These are phyloP conservation scores for Lipomyces starkeyi DNA, from an alignment of 805 yeast genomes.

Conservation along the genomic window DNA sequence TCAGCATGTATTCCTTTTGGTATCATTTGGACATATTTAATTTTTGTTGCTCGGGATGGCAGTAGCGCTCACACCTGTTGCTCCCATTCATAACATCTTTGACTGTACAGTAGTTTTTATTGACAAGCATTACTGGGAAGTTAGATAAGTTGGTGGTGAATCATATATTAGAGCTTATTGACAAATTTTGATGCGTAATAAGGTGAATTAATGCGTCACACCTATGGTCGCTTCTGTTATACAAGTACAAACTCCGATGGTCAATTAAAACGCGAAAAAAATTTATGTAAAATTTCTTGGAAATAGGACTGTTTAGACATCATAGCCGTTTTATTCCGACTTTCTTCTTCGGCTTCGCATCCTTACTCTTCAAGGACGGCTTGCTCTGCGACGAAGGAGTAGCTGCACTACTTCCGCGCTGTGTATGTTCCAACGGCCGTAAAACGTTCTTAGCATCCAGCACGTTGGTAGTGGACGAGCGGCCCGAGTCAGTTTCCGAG, in stretches of 20 bases:
- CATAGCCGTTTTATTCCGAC: slow-evolving; percentile 30
- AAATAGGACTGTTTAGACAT: neutral
- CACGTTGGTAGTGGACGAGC: neutral
- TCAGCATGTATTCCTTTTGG: neutral
- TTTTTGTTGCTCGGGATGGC: neutral
- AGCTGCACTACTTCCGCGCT: slow-evolving; percentile 19
- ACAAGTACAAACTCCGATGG: neutral
- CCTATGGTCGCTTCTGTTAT: neutral
- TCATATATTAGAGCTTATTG: neutral
- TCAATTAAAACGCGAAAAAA: neutral
- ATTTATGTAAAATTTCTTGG: neutral
- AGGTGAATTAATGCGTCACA: neutral
- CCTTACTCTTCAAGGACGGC: slow-evolving; percentile 6
- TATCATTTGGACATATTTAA: neutral
- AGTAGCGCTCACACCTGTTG: neutral
- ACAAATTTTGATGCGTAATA: neutral
- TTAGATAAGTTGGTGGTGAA: neutral
- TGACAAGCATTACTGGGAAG: neutral
- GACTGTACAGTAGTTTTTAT: neutral
- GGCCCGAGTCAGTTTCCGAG: slow-evolving; percentile 1
- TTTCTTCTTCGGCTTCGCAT: slow-evolving; percentile 26
- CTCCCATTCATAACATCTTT: neutral
- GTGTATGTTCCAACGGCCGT: slow-evolving; percentile 30
- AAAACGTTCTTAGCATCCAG: slow-evolving; percentile 18
- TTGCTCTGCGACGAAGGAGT: slow-evolving; percentile 15